Conservation (phyloP, 75 land plant species). For the Cunninghamia lanceolata region DNA sequence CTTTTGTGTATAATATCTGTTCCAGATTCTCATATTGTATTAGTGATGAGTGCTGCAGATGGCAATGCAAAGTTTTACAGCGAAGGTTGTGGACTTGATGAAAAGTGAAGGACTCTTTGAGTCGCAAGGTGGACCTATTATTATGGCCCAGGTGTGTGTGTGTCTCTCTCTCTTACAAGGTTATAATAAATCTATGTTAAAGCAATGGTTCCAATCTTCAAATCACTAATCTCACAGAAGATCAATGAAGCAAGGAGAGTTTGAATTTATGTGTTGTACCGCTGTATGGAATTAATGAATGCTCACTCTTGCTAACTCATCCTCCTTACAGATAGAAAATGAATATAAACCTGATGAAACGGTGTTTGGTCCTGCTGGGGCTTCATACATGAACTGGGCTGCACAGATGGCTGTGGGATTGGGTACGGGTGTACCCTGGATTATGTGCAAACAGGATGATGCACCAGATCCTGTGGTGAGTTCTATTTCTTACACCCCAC, state of each 20-base stretch:
- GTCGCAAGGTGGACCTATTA: conserved; percentile 86
- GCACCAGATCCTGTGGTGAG: conserved; percentile 85
- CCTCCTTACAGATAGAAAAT: conserved; percentile 73
- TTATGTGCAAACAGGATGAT: conserved; percentile 95
- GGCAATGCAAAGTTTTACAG: conserved; percentile 78
- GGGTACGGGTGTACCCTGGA: conserved; percentile 83
- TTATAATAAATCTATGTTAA: background rate
- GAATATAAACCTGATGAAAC: conserved; percentile 76
- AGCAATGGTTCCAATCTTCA: background rate
- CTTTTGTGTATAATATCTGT: background rate
- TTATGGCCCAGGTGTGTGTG: conserved; percentile 61
- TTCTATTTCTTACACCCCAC: background rate
- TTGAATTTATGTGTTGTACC: background rate
- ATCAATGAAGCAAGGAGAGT: background rate
- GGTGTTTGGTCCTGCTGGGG: conserved; percentile 57
- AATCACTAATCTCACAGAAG: background rate
- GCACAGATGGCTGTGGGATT: conserved; percentile 81
- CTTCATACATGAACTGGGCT: conserved; percentile 77
- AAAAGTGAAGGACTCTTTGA: conserved; percentile 66
- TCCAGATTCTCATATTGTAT: background rate
- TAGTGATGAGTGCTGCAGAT: conserved; percentile 21
- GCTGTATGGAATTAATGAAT: background rate
- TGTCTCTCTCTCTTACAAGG: background rate
- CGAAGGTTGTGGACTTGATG: conserved; percentile 74
- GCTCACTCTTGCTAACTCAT: background rate